Evolutionary conservation across 2,329 filamentous ascomycete species (phyloP), one percentile per base, ranked within the genome.

Genomic region (Sporothrix pallida): DNA sequence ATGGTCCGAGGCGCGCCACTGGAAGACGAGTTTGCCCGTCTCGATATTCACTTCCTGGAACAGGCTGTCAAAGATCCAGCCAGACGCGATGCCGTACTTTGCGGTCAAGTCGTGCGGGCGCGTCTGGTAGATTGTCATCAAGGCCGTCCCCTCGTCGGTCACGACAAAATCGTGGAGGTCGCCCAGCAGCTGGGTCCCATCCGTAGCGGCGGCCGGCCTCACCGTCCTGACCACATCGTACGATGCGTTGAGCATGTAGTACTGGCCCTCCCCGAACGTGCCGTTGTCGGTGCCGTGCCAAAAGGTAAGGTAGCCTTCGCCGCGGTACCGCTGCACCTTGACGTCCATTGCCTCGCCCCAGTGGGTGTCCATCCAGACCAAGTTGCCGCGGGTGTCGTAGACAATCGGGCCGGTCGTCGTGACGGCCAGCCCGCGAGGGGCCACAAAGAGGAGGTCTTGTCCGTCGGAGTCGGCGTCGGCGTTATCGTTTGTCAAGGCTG

Each of bases 221-320:
- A 89, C 80, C 76, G 87, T 85, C 2, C 83, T 83, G 70, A 88
- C 84, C 0, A 85, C 87, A 78, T 89, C 85, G 76, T 89, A 89
- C 56, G 86, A 82, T 77, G 87, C 82, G 73, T 89, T 82, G 74
- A 89, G 73, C 77, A 88, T 86, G 70, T 86, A 84, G 62, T 86
- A 83, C 50, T 69, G 44, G 1, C 75, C 76, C 26, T 70, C 54
- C 5, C 75, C 72, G 37, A 76, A 75, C 0, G 71, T 74, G 54
- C 73, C 71, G 20, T 75, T 74, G 62, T 75, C 70, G 20, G 50
- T 56, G 2, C 87, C 87, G 75, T 89, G 84, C 69, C 89, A 89
- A 72, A 81, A 83, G 76, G 85, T 86, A 2, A 90, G 80, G 1
- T 88, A 82, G 72, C 87, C 83, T 75, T 86, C 80, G 12, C 86